Base-by-base conservation (phyloP, 2,329 filamentous ascomycete species). In the Cyphellophora attinorum region DNA sequence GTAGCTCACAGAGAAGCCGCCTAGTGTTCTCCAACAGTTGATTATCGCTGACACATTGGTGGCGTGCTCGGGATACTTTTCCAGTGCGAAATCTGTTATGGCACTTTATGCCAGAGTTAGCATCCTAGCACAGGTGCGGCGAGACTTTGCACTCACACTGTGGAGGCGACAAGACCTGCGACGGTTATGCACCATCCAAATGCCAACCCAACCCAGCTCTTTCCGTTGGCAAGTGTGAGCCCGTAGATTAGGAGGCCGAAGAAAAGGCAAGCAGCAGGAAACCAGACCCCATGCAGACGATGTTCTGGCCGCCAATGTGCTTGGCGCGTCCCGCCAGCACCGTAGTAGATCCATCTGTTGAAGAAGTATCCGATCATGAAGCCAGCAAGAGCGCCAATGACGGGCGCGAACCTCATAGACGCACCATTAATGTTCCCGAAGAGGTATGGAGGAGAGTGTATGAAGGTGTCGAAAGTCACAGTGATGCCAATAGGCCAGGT, bases 401-500 rank as follows among this genome's bases (percentile, higher is more conserved):
- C 51, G 12, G 53, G 53, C 2, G 57, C 54, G 41, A 57, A 59
- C 10, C 54, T 51, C 45, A 60, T 50, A 2, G 57, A 59, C 10
- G 57, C 52, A n/a, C 55, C 56, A 19, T 52, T 35, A 17, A 59
- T 44, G 2, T 54, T 51, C 29, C 54, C 31, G 33, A 60, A 58
- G 5, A 53, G 42, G 36, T 59, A 60, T 1, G 57, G 56, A 3
- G 50, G 53, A 17, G 47, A 45, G 29, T 49, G 53, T 19, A 60
- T 36, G 34, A 60, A 57, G 3, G 45, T 41, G 19, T 55, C 54
- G 18, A 59, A 46, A 1, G 57, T 59, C 5, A 52, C 53, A 5
- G 55, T 59, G 33, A 60, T 59, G 48, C 56, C 56, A 35, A 60
- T 59, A 1, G 57, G 55, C 57, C 55, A 60, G 27, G 50, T 55